Evolutionary conservation across 2,329 filamentous ascomycete species (phyloP).

Genomic region (Exophiala dermatitidis): DNA sequence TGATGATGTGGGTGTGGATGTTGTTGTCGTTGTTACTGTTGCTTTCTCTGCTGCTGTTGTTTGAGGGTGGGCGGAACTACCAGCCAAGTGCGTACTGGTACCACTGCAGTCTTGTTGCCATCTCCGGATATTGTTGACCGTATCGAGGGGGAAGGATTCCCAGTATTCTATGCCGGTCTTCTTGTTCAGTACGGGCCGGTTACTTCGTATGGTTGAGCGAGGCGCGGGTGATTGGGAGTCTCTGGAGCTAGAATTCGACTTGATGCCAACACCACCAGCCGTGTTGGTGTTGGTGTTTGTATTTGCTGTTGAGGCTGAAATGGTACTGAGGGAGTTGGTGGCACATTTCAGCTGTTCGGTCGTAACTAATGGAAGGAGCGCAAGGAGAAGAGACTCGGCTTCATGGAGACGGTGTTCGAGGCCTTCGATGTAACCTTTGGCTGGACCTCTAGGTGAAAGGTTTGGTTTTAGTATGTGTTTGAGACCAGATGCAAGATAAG

Average conservation of each 20-base stretch:
- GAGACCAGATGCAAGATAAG: background rate
- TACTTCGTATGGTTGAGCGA: conserved; percentile 11
- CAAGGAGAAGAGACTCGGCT: conserved; percentile 37
- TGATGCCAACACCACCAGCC: no score
- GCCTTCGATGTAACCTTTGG: conserved; percentile 43
- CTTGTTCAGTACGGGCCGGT: conserved; percentile 23
- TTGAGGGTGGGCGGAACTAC: no score
- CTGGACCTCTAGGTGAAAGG: conserved; percentile 34
- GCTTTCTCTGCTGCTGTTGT: no score
- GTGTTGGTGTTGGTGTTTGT: background rate
- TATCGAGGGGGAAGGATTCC: conserved; percentile 34
- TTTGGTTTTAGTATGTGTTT: background rate
- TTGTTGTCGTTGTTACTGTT: background rate
- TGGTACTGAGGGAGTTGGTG: conserved; percentile 18
- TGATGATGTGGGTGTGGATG: conserved; percentile 1
- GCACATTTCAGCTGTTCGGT: conserved; percentile 30
- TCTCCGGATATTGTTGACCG: conserved; percentile 31
- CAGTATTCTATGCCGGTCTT: conserved; percentile 36
- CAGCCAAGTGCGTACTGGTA: conserved; percentile 6
- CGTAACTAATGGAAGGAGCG: conserved; percentile 32
- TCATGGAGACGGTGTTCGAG: conserved; percentile 39
- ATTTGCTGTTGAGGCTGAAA: background rate
- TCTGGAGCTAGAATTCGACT: conserved; percentile 7
- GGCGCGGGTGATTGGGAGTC: conserved; percentile 20
- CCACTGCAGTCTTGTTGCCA: conserved; percentile 32